Evolutionary conservation across 495 filamentous ascomycete genomes (phyloP).

Genomic region (Penicillium lagena): DNA sequence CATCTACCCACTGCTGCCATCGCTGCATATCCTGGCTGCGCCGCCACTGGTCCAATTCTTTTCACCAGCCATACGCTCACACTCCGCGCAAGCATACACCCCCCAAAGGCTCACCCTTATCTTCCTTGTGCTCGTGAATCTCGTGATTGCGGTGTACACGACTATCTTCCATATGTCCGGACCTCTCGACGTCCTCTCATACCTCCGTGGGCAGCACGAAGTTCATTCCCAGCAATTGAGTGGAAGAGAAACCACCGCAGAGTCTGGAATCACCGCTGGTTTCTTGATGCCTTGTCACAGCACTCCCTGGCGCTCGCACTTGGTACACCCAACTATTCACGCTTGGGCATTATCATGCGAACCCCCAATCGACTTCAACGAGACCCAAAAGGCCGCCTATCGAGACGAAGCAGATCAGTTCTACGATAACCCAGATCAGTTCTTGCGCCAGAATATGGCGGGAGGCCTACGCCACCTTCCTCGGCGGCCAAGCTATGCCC

Average conservation of each 20-base stretch:
- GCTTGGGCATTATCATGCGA: conserved; percentile 91
- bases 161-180: conserved; percentile 74
- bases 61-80: conserved; percentile 30
- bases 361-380: conserved; percentile 65
- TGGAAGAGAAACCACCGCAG: neutral
- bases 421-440: conserved; percentile 60
- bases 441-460: conserved; percentile 49
- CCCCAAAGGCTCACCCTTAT: conserved; percentile 48
- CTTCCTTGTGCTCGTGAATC: conserved; percentile 57
- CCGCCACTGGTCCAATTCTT: conserved; percentile 62
- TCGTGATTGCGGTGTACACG: conserved; percentile 67
- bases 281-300: conserved; percentile 98
- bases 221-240: conserved; percentile 4
- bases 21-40: conserved; percentile 74
- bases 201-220: conserved; percentile 68
- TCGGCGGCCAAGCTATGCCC: conserved; percentile 30
- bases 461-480: conserved; percentile 33
- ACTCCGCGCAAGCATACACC: conserved; percentile 18
- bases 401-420: conserved; percentile 88
- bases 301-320: conserved; percentile 91
- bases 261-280: conserved; percentile 54
- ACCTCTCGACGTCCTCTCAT: conserved; percentile 61
- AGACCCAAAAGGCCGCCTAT: conserved; percentile 55
- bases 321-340: conserved; percentile 64
- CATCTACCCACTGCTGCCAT: conserved; percentile 86